Base-by-base conservation (phyloP, 192 early-diverging fungal species). In the Coemansia sp. region DNA sequence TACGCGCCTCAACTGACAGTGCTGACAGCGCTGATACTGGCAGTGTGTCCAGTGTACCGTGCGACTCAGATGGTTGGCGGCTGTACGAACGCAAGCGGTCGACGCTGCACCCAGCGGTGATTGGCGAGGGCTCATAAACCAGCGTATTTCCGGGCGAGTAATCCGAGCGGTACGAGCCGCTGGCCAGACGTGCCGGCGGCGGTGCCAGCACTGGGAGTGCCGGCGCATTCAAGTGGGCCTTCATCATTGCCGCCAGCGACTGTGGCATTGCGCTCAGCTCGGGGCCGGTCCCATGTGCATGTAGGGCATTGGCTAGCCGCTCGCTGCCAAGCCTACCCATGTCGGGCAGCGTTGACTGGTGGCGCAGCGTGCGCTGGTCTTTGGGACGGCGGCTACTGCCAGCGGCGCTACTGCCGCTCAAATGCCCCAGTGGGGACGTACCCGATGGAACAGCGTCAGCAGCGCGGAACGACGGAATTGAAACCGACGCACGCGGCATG, bases 101-200 rank as follows among this genome's bases (percentile, higher is more conserved):
- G 19, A 28, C n/a, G n/a, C n/a, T n/a, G n/a, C n/a, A n/a, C n/a
- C n/a, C n/a, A n/a, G n/a, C 7, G 3, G 42, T 32, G 5, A 53
- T 62, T n/a, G 69, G 61, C 1, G 61, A 63, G 17, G 30, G 36
- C 22, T 64, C 57, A 21, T 65, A 62, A 1, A 69, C 65, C 11
- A 75, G 72, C 19, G 72, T 75, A 19, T 64, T 60, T 3, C 60
- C 72, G 1, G 72, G 72, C 8, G 72, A 75, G 15, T 46, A 53
- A 3, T 64, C 72, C 2, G 46, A 30, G 14, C 45, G 58, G 35
- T 60, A 50, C 12, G 72, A 65, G 20, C 54, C 58, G 35, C 72
- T 65, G n/a, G 72, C 62, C 40, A 75, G 54, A 15, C 66, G 66
- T 1, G 72, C 72, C 14, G 58, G 62, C 0, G 58, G 62, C 5